These are phyloP conservation scores for Grosmannia serpens DNA, from an alignment of 2,329 filamentous ascomycete genomes.

Conservation along the genomic window DNA sequence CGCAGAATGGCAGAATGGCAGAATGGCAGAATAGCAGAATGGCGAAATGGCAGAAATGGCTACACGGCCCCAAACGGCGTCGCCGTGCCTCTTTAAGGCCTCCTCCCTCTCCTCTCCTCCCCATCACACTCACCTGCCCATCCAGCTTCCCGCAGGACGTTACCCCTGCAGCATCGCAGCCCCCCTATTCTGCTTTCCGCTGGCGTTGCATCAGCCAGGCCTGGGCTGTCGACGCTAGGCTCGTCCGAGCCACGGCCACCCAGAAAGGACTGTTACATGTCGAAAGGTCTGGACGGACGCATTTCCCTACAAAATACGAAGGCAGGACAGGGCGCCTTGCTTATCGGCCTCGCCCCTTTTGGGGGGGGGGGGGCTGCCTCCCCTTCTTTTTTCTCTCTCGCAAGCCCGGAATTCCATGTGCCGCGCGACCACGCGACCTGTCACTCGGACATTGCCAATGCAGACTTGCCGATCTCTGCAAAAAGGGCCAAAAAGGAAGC, in stretches of 20 bases:
- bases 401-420: too few relatives aligned
- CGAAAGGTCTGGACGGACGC: neutral
- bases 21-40: too few relatives aligned
- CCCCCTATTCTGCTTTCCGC: neutral
- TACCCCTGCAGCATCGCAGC: neutral
- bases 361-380: too few relatives aligned
- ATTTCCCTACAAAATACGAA: neutral
- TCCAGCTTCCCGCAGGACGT: neutral
- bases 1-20: too few relatives aligned
- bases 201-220: neutral
- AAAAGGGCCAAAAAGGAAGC: neutral
- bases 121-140: neutral
- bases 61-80: too few relatives aligned
- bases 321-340: neutral
- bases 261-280: neutral
- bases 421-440: too few relatives aligned
- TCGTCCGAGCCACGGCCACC: neutral
- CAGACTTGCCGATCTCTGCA: too few relatives aligned
- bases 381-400: too few relatives aligned
- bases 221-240: neutral
- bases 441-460: too few relatives aligned
- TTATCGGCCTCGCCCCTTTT: neutral
- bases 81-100: neutral
- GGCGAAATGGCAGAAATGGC: too few relatives aligned
- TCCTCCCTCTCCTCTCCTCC: neutral